These are phyloP conservation scores for Ceratocystis destructans DNA, from an alignment of 2,329 filamentous ascomycete genomes.

Conservation along the genomic window DNA sequence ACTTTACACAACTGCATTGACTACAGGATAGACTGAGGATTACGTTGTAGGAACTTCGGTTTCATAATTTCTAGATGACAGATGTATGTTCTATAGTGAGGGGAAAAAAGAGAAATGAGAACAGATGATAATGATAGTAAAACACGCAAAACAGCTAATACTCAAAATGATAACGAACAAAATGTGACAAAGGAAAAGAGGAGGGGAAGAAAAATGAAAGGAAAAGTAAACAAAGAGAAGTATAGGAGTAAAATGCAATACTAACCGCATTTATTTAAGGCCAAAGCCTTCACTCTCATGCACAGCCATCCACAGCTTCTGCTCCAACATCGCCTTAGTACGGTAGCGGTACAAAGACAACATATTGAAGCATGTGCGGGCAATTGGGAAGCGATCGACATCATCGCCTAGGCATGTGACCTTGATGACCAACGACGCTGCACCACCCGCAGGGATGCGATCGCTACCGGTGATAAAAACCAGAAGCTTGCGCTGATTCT, in stretches of 20 bases:
- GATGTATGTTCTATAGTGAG: not conserved
- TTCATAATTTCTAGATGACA: not conserved
- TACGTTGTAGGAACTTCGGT: not conserved
- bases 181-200: not conserved
- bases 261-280: conserved; percentile 45
- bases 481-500: conserved; percentile 63
- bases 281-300: conserved; percentile 85
- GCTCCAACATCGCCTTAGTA: conserved; percentile 52
- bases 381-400: conserved; percentile 61
- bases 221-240: not conserved
- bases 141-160: not conserved
- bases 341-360: conserved; percentile 62
- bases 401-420: conserved; percentile 65
- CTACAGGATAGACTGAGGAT: not conserved
- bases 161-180: too few relatives aligned
- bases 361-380: conserved; percentile 83
- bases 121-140: not conserved
- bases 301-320: conserved; percentile 72
- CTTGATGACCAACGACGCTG: conserved; percentile 63
- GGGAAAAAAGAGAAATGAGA: not conserved
- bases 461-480: conserved; percentile 85
- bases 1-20: not conserved
- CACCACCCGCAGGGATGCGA: conserved; percentile 76
- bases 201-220: not conserved
- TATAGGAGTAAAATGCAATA: not conserved